A percentile compares a stretch with the other conserved stretches of the same genome.
phyloP scores from a whole-genome alignment of 768 basidiomycete species.

The Termitomyces sp. region DNA sequence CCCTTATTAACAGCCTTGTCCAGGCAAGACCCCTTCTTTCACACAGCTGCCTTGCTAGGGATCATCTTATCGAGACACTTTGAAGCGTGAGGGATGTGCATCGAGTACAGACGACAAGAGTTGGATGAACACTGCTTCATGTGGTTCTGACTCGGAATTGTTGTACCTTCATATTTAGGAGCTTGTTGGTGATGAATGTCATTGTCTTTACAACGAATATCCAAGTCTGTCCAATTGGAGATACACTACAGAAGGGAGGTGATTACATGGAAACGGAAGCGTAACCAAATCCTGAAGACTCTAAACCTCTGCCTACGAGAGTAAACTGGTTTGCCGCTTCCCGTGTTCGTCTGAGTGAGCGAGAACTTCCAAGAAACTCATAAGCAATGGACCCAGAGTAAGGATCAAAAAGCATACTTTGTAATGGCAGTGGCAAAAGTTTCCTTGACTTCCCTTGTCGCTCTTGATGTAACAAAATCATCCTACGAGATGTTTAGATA shows the following conservation, averaged over 20 bases:
- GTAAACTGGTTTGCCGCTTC: conserved; percentile 89
- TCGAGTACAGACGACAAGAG: no score
- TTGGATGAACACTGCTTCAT: neutral
- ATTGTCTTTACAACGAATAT: neutral
- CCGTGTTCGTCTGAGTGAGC: conserved; percentile 65
- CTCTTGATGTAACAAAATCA: conserved; percentile 70
- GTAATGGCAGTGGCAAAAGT: conserved; percentile 69
- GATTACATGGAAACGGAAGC: conserved; percentile 56
- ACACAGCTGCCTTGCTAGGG: no score
- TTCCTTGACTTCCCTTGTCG: conserved; percentile 69
- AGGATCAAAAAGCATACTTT: conserved; percentile 36
- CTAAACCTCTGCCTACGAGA: conserved; percentile 76
- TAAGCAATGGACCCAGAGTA: neutral
- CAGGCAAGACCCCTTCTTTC: no score
- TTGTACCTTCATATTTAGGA: neutral
- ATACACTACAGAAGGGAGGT: neutral
- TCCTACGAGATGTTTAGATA: conserved; percentile 34
- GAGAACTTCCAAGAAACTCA: conserved; percentile 39
- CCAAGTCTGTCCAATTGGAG: neutral
- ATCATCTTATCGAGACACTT: no score
- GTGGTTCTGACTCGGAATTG: no score
- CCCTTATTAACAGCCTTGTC: no score
- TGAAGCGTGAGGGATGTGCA: no score
- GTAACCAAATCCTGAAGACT: conserved; percentile 83
- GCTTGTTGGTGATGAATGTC: neutral